phyloP scores from a whole-genome alignment of 2,329 filamentous ascomycete genomes.

The Paecilomyces niveus region DNA sequence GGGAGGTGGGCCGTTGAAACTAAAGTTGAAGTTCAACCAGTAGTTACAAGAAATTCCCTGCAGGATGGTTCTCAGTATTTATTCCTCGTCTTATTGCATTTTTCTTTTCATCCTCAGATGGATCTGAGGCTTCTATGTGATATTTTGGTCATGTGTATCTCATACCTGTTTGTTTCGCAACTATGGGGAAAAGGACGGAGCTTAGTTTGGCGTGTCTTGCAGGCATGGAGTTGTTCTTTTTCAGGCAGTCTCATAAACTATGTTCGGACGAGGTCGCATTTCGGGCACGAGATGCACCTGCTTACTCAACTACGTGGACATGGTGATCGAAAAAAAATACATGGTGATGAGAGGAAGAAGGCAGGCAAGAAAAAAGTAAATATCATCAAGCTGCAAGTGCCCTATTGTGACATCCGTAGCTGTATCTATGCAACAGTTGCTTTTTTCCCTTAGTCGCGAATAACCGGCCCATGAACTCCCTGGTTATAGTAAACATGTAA shows the following conservation, averaged over 20 bases:
- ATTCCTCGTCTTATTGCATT: neutral
- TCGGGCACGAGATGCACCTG: neutral
- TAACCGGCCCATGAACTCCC: slow-evolving; percentile 32
- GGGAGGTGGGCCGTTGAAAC: slow-evolving; percentile 31
- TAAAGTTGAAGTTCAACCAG: slow-evolving; percentile 35
- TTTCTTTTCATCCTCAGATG: neutral
- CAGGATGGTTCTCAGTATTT: neutral
- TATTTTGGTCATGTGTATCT: neutral
- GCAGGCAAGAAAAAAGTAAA: neutral
- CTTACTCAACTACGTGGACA: neutral
- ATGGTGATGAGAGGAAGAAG: neutral
- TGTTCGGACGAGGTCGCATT: neutral
- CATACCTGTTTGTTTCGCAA: neutral
- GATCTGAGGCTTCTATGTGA: neutral
- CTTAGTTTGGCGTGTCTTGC: neutral
- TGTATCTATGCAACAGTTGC: neutral
- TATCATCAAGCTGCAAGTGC: neutral
- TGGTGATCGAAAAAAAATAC: neutral
- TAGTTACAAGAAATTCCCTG: slow-evolving; percentile 16
- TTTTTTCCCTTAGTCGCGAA: slow-evolving; percentile 15
- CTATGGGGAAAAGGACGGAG: neutral
- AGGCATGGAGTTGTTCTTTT: neutral
- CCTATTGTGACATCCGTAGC: neutral
- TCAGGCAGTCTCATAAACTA: neutral
- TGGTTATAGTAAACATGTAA: slow-evolving; percentile 20